A percentile compares a stretch with the other conserved stretches of the same genome.
These are phyloP conservation scores for Thuja plicata DNA, from an alignment of 83 land plant species.

Conservation along the genomic window DNA sequence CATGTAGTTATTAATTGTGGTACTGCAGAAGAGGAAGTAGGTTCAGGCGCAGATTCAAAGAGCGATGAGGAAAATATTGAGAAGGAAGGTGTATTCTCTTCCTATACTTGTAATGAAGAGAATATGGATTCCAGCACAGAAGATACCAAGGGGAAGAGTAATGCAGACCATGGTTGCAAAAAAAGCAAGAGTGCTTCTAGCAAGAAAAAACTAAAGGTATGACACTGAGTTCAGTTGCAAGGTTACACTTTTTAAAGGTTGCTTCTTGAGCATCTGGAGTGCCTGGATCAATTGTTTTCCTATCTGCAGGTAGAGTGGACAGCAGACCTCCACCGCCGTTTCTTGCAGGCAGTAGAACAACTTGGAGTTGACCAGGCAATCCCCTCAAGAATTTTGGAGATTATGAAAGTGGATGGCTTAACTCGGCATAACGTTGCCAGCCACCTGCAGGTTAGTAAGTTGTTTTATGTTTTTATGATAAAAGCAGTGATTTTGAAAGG, in stretches of 20 bases:
- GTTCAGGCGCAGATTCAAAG: conserved; percentile 28
- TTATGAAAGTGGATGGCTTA: conserved; percentile 69
- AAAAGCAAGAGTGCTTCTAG: conserved; percentile 12
- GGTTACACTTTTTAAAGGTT: not conserved
- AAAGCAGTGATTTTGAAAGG: too few relatives aligned
- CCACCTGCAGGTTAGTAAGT: conserved; percentile 58
- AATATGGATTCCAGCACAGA: not conserved
- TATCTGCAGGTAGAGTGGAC: conserved; percentile 76
- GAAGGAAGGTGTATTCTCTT: conserved; percentile 8
- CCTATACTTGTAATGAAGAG: conserved; percentile 16
- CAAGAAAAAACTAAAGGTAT: conserved; percentile 58
- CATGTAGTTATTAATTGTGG: not conserved
- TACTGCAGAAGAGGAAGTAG: conserved; percentile 38
- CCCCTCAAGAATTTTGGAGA: conserved; percentile 72
- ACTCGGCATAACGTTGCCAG: conserved; percentile 81
- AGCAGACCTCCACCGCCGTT: conserved; percentile 60
- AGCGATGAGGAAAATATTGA: conserved; percentile 15
- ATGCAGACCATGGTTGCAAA: not conserved
- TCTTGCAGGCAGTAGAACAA: conserved; percentile 74
- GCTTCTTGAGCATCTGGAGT: not conserved
- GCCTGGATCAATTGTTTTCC: not conserved
- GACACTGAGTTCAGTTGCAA: not conserved
- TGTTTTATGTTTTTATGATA: not conserved
- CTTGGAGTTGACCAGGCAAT: conserved; percentile 75
- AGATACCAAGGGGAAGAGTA: conserved; percentile 23